phyloP scores from a whole-genome alignment of 805 yeast species.

The Kluyveromyces lactis region DNA sequence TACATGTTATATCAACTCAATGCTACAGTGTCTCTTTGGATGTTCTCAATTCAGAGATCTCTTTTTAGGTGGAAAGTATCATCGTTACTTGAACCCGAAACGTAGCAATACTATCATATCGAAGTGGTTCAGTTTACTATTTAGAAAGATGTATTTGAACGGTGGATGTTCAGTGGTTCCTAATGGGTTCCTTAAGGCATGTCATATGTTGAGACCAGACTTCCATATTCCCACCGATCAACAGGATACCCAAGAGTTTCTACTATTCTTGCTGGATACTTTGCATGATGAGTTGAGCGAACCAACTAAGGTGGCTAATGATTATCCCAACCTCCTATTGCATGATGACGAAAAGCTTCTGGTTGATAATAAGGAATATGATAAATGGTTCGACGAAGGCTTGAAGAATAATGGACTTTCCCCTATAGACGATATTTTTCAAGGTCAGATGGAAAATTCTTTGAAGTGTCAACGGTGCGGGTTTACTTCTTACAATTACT shows the following conservation, averaged over 20 bases:
- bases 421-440: constrained; percentile 57
- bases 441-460: constrained; percentile 64
- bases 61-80: constrained; percentile 39
- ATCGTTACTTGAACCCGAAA: constrained; percentile 32
- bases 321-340: constrained; percentile 31
- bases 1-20: constrained; percentile 69
- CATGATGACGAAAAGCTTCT: constrained; percentile 24
- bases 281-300: constrained; percentile 57
- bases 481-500: constrained; percentile 47
- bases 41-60: constrained; percentile 40
- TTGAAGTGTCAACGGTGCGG: constrained; percentile 61
- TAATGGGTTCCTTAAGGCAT: constrained; percentile 46
- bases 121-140: constrained; percentile 44
- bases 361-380: constrained; percentile 40
- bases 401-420: constrained; percentile 53
- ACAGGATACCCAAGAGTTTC: constrained; percentile 75
- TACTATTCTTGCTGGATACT: constrained; percentile 56
- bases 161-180: constrained; percentile 62
- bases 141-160: constrained; percentile 48
- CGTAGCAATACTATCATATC: constrained; percentile 30
- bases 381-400: constrained; percentile 50
- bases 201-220: constrained; percentile 52
- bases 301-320: constrained; percentile 30
- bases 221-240: constrained; percentile 65
- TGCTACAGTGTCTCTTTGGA: constrained; percentile 63